Base-by-base conservation (phyloP, 2,329 filamentous ascomycete species). In the Talaromyces rugulosus region DNA sequence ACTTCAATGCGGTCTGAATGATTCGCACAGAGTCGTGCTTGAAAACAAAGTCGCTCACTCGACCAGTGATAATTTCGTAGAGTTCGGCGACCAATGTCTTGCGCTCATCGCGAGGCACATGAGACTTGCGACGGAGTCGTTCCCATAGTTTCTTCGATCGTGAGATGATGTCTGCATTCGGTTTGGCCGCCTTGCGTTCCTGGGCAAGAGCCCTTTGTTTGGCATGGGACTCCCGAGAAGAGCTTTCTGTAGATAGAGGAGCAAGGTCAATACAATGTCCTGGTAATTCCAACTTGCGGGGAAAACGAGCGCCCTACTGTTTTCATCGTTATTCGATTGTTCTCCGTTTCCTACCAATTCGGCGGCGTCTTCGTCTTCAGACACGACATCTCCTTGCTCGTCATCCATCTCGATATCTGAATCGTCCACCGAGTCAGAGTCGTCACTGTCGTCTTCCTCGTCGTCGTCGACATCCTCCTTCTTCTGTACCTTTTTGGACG, bases 1-100 rank as follows among this genome's bases (percentile, higher is more conserved):
- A 99, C 78, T 99, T 99, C 78, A 99, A 86, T 42, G 94, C 95
- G 12, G 93, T 97, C 80, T 99, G 95, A 30, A 99, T 90, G 50
- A 96, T 92, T 68, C 95, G 87, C n/a, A 96, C 94, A 40, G 92
- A 91, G 74, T 99, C 95, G 76, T 99, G 95, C 85, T 99, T 99
- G 80, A 99, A 90, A 23, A 97, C 94, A 68, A 98, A 96, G 65
- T 98, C 95, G 77, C 91, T 92, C 70, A 98, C 90, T 62, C 90
- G 87, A 59, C 93, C 94, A 28, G 91, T 95, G 70, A 97, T 90
- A 71, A 99, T 96, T 62, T 85, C 83, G 76, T 96, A 98, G 30
- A 99, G 84, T 80, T 99, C 94, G 63, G 88, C 85, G 55, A 98
- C 90, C 47, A 99, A 85, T 74, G 89, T 84, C 76, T 94, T 89